phyloP scores from a whole-genome alignment of 2,329 filamentous ascomycete species.

The Cladophialophora bantiana region DNA sequence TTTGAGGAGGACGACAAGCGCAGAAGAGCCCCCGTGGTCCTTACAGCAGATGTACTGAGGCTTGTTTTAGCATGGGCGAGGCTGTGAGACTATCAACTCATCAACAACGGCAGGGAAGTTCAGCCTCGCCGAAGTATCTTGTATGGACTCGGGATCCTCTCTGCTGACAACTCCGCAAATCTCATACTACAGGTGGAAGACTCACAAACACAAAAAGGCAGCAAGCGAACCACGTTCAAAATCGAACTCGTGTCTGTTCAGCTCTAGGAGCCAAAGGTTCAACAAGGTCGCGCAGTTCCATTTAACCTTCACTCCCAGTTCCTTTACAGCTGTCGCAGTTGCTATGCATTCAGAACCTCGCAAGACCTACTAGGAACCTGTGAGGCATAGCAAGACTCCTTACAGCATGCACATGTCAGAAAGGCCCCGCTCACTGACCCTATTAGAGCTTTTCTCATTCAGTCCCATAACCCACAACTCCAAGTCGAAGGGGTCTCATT shows the following conservation, averaged over 20 bases:
- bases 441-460: background rate
- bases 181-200: background rate
- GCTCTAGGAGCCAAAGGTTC: constrained; percentile 1
- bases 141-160: background rate
- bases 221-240: background rate
- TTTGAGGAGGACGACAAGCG: too few species aligned
- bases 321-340: background rate
- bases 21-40: background rate
- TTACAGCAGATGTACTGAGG: background rate
- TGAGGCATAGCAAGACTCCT: background rate
- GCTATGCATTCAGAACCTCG: background rate
- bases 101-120: background rate
- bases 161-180: background rate
- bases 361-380: background rate
- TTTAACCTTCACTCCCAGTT: background rate
- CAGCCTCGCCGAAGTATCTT: background rate
- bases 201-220: background rate
- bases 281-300: background rate
- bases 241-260: background rate
- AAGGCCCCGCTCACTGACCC: constrained; percentile 11
- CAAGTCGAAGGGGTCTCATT: background rate
- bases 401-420: constrained; percentile 1
- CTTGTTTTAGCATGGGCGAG: background rate
- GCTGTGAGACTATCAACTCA: background rate
- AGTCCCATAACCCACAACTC: background rate